Evolutionary conservation across 2,329 filamentous ascomycete genomes (phyloP), one percentile per base, ranked within the genome.

Genomic region (Hypomyces rosellus): DNA sequence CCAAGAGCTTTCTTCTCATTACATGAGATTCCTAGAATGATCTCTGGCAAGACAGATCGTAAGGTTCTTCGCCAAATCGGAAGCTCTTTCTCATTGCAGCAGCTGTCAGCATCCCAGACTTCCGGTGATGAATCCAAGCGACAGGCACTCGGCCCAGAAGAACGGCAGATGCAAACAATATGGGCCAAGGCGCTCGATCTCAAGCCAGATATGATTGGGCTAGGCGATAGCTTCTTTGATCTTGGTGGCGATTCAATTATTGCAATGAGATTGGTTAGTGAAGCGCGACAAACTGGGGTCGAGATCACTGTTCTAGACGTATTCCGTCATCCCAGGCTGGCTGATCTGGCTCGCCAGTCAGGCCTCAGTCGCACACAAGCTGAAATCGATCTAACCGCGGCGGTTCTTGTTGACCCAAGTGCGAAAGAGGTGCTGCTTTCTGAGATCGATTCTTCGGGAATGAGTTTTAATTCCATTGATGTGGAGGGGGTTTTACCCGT

Each of bases 161-260:
- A 63, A 25, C 45, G 50, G 25, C 60, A 59, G 2, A 55, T 72
- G 13, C 64, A 59, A 15, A 45, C 46, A 14, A 58, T 68, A 16
- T 74, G 72, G 70, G 59, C 60, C 6, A 56, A 63, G 2, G 58
- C 71, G 0, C 61, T 75, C 7, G 56, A 57, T 4, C 54, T 70
- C 4, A 55, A 60, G 3, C 51, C 63, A 15, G 57, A 65, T 3
- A 53, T 59, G 7, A 70, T 75, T 22, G 65, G 66, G 4, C 52
- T 65, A 3, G 67, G 72, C 4, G 69, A 75, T 54, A 74, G 70
- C 59, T 77, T 78, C 58, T 76, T 77, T 64, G 64, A 64, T 0
- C 64, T 74, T 0, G 74, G 75, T 6, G 75, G 75, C 20, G 72
- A 76, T 55, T 76, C 74, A 1, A 67, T 77, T 2, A 54, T 65